Evolutionary conservation across 768 basidiomycete species (phyloP), one percentile per base, ranked within the genome.

Genomic region (Auricularia auricula-judae): DNA sequence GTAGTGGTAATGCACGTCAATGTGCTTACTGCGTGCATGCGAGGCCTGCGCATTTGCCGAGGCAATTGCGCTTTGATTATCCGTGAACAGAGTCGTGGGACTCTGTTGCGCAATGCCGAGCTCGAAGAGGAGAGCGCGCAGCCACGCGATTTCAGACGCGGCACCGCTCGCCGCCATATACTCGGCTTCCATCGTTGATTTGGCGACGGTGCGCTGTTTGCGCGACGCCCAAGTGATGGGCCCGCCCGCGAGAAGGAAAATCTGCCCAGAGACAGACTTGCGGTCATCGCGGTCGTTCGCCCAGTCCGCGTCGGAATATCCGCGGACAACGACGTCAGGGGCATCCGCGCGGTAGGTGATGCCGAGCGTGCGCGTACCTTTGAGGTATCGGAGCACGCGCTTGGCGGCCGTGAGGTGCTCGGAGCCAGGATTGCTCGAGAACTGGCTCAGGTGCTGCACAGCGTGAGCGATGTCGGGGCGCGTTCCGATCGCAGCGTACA

Each of bases 21-120:
- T 77, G 69, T 81, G 81, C 67, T 79, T 81, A 7, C 72, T 71
- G 18, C 75, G 67, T 1, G 70, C 61, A 63, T 82, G 79, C 62
- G 72, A 71, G 2, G 67, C 60, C 0, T 77, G 72, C 56, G 81
- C 76, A 4, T 72, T 66, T 0, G 76, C 66, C 2, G 80, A 68
- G 1, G 61, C 66, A 29, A 77, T 77, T 0, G 79, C 72, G 0
- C 74, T 74, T 29, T 74, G 67, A 65, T 81, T 82, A 67, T 82
- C 75, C 43, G 68, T 70, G 36, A 23, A 64, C 4, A 72, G 23
- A 58, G 67, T 56, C 71, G 70, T 47, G 65, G 68, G 56, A 62
- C 53, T 3, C 34, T 54, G 8, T 62, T 36, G 62, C 10, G 62
- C 10, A 33, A 61, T 67, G 3, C 67, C 68, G 23, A 78, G 64